Percentiles rank a stretch among this genome's conserved stretches.
phyloP scores from a whole-genome alignment of 208 protist species.

The Phytomonas serpens region DNA sequence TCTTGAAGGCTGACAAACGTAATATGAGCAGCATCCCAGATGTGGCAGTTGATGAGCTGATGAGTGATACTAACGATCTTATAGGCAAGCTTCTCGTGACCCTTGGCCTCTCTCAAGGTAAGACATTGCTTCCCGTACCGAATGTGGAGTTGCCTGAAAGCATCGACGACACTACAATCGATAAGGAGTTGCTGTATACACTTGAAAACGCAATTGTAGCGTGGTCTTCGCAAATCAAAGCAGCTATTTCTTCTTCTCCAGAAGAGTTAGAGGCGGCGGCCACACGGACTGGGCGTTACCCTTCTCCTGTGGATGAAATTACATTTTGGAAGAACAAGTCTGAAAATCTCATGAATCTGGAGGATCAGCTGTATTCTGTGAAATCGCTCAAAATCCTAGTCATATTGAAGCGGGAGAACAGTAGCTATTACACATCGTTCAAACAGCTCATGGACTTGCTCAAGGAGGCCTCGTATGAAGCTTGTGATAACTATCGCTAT shows the following conservation, averaged over 20 bases:
- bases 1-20: conserved; percentile 76
- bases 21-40: conserved; percentile 88
- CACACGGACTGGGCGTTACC: conserved; percentile 55
- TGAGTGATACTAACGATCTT: conserved; percentile 86
- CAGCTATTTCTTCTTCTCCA: conserved; percentile 79
- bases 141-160: conserved; percentile 73
- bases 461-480: conserved; percentile 78
- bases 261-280: conserved; percentile 73
- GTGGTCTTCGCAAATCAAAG: conserved; percentile 90
- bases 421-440: conserved; percentile 87
- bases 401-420: conserved; percentile 85
- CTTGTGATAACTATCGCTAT: conserved; percentile 88
- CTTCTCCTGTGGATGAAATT: conserved; percentile 91
- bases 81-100: conserved; percentile 86
- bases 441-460: conserved; percentile 85
- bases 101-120: conserved; percentile 87
- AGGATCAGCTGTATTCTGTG: conserved; percentile 91
- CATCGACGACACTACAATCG: conserved; percentile 67
- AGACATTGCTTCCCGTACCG: conserved; percentile 91
- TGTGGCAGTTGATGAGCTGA: conserved; percentile 89
- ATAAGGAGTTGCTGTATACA: conserved; percentile 88
- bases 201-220: conserved; percentile 90
- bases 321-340: conserved; percentile 94
- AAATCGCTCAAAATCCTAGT: conserved; percentile 90
- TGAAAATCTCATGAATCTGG: conserved; percentile 87